Conservation (phyloP, 2,329 filamentous ascomycete genomes). For the Aspergillus sp. region DNA sequence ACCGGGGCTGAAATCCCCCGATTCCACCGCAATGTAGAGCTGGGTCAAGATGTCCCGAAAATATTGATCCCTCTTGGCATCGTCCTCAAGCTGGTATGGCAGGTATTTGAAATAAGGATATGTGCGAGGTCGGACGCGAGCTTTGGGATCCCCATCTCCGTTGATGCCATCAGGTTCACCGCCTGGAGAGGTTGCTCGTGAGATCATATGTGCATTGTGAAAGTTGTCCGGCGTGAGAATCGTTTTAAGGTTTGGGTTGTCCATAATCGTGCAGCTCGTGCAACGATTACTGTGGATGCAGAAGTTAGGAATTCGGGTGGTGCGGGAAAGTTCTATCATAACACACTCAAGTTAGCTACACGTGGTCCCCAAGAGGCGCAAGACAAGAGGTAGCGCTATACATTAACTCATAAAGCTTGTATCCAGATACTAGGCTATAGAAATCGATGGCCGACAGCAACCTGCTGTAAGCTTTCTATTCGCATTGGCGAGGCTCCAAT, state of each 20-base stretch:
- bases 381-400: conserved; percentile 7
- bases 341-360: conserved; percentile 24
- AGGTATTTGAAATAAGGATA: conserved; percentile 91
- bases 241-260: conserved; percentile 32
- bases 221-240: conserved; percentile 41
- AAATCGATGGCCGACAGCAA: conserved; percentile 22
- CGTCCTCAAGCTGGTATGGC: conserved; percentile 83
- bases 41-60: conserved; percentile 87
- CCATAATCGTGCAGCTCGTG: conserved; percentile 32
- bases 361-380: background rate
- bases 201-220: conserved; percentile 64
- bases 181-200: conserved; percentile 82
- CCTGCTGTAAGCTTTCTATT: conserved; percentile 26
- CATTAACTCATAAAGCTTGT: conserved; percentile 22
- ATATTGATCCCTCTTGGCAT: conserved; percentile 72
- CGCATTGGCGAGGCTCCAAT: conserved; percentile 24
- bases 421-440: conserved; percentile 19
- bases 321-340: conserved; percentile 27
- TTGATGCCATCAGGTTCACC: conserved; percentile 49
- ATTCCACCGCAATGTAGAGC: conserved; percentile 85
- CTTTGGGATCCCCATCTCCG: conserved; percentile 58
- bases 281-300: conserved; percentile 16
- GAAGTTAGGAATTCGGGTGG: conserved; percentile 20
- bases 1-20: conserved; percentile 90
- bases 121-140: conserved; percentile 75